Conservation (phyloP, 495 filamentous ascomycete species). For the Parathielavia hyrcaniae region DNA sequence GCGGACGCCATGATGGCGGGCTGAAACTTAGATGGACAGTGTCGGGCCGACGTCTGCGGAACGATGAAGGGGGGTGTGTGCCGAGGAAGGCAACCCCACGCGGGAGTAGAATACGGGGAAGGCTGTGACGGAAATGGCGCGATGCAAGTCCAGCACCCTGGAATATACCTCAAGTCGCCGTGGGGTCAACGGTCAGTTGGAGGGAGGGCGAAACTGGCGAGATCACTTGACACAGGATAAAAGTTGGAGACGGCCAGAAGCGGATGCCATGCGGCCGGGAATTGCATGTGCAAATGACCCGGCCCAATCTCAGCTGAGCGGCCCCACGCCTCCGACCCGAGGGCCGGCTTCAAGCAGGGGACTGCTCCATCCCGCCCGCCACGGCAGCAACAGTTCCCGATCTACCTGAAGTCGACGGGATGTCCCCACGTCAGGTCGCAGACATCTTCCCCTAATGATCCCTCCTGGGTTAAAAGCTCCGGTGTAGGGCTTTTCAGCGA, state of each 20-base stretch:
- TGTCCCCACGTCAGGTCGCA: no score
- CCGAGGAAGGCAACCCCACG: background rate
- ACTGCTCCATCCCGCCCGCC: no score
- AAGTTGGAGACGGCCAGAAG: no score
- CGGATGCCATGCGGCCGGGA: background rate
- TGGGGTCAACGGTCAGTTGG: background rate
- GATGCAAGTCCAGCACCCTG: background rate
- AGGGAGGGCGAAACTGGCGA: background rate
- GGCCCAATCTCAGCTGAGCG: background rate
- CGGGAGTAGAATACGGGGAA: background rate
- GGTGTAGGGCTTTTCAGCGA: no score
- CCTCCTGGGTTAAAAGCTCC: no score
- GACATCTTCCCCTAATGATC: no score
- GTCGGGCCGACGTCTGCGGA: background rate
- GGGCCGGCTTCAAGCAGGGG: background rate
- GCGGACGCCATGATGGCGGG: conserved; percentile 20
- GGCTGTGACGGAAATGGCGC: background rate
- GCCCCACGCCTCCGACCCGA: background rate
- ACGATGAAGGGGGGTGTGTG: background rate
- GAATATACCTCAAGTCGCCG: no score
- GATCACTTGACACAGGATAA: background rate
- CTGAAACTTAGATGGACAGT: background rate
- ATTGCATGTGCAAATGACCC: background rate
- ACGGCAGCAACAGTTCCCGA: no score
- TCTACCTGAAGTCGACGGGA: no score